A percentile compares a stretch with the other conserved stretches of the same genome.
Evolutionary conservation across 768 basidiomycete species (phyloP).

Genomic region (Trametes sanguinea): DNA sequence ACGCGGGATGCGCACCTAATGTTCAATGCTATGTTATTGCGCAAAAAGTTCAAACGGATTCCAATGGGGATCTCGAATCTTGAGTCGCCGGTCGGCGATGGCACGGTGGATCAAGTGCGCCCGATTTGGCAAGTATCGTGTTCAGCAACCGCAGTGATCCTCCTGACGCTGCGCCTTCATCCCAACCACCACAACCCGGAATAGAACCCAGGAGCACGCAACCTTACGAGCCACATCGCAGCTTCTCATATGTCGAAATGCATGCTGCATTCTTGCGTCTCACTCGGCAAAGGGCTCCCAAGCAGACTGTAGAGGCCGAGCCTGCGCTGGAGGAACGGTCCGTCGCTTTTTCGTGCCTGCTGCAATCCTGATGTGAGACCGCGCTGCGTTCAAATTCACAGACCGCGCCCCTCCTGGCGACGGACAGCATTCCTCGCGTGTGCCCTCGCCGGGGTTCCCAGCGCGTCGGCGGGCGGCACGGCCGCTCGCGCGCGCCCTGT

Average conservation of each 20-base stretch:
- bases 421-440: not conserved
- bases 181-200: not conserved
- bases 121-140: conserved; percentile 5
- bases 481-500: not conserved
- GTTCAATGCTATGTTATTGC: not conserved
- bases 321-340: not conserved
- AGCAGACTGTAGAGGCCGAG: not conserved
- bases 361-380: conserved; percentile 5
- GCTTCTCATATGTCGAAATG: not conserved
- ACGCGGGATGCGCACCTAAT: conserved; percentile 8
- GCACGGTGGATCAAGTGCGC: not conserved
- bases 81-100: too few relatives aligned
- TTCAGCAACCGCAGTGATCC: not conserved
- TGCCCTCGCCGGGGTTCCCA: not conserved
- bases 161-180: not conserved
- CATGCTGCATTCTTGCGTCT: not conserved
- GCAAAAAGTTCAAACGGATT: too few relatives aligned
- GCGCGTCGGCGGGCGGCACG: not conserved
- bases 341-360: not conserved
- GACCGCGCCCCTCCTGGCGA: not conserved
- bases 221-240: not conserved
- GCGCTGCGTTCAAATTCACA: not conserved
- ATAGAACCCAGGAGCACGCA: not conserved
- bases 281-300: not conserved
- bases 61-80: too few relatives aligned